Conservation (phyloP, 108 stramenopile genomes). For the Halocafeteria seosinensis region DNA sequence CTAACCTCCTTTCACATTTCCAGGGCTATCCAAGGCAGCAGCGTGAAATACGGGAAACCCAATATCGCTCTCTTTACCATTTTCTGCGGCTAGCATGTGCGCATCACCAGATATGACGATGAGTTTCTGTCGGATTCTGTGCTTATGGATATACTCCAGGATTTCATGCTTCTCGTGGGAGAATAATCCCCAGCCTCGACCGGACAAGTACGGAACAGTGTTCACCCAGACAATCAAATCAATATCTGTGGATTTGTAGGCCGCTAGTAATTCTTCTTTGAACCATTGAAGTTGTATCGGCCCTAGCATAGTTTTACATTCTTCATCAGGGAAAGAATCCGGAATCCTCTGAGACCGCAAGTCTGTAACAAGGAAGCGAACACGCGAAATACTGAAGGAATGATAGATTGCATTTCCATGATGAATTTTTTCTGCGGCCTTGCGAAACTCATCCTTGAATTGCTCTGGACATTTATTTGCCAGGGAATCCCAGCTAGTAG, state of each 20-base stretch:
- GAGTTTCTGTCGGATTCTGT: neutral
- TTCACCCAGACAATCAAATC: conserved; percentile 11
- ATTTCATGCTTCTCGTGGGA: neutral
- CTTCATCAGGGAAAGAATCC: neutral
- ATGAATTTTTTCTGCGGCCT: neutral
- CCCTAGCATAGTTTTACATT: conserved; percentile 4
- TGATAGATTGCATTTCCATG: neutral
- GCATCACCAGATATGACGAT: conserved; percentile 9
- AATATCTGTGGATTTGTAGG: neutral
- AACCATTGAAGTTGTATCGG: conserved; percentile 7
- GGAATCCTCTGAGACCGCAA: neutral
- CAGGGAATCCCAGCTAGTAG: neutral
- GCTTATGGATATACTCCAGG: neutral
- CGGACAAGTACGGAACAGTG: conserved; percentile 2
- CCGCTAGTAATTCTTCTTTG: neutral
- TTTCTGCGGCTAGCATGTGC: conserved; percentile 12
- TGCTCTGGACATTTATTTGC: neutral
- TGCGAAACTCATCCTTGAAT: neutral
- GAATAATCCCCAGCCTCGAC: conserved; percentile 8
- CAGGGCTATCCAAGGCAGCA: conserved; percentile 6
- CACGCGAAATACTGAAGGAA: neutral
- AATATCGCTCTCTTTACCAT: neutral
- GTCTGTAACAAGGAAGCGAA: neutral
- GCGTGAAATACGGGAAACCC: conserved; percentile 13
- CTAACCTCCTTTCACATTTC: conserved; percentile 4